Evolutionary conservation across 2,329 filamentous ascomycete species (phyloP), one percentile per base, ranked within the genome.

Genomic region (Coniella lustricola): DNA sequence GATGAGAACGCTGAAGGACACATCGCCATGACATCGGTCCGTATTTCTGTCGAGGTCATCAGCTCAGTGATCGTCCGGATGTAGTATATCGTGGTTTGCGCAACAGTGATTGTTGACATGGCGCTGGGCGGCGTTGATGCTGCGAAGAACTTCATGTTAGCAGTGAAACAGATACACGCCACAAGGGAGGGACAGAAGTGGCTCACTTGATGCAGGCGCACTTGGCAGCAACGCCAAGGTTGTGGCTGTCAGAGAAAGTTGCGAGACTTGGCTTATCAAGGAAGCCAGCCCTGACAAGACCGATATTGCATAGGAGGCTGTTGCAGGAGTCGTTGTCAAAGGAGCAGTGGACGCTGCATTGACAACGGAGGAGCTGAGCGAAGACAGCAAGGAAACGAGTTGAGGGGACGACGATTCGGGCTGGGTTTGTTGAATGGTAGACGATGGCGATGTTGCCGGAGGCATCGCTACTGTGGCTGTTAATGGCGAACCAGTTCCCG

Each of bases 41-140:
- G 33, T 8, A 39, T 20, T 12, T 34, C 36, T 3, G 49, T 54
- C 17, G 46, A 49, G 17, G 46, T 52, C 14, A 54, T 52, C 35
- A 54, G 18, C 17, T 45, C 49, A 18, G 52, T 54, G 17, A 54
- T 52, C 10, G 52, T 54, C 21, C 46, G 49, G 14, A 51, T 43
- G 13, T 52, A 51, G 46, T 54, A 54, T 18, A 54, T 48, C 16
- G 52, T 54, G 22, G 46, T 51, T 22, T 46, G 32, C 9, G 34
- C 52, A 16, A 37, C 46, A 38, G 44, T 29, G 10, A 29, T 20
- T 7, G 20, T 18, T 12, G 33, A 29, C 17, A 25, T 39, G n/a
- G 33, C 18, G 25, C 34, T 38, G 12, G 42, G 20, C 12, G 18
- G 39, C 7, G 31, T 41, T 44, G 9, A 12, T 17, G 34, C 16